Evolutionary conservation across 2,329 filamentous ascomycete genomes (phyloP).

Genomic region (Fusarium miscanthi): DNA sequence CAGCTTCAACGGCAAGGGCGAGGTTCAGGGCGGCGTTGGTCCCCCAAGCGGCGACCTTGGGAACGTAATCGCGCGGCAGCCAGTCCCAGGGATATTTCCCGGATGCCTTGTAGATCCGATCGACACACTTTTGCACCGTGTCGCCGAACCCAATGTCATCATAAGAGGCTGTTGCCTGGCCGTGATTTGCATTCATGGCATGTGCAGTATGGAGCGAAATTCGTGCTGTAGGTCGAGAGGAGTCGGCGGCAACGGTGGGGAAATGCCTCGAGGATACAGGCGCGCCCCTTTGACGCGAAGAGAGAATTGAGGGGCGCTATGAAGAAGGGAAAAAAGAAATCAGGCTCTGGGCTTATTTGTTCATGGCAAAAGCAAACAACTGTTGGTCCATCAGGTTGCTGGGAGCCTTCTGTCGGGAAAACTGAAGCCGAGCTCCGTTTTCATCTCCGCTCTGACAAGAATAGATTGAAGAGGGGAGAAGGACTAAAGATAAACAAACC

Average conservation of each 20-base stretch:
- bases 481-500: background rate
- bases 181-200: background rate
- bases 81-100: constrained; percentile 3
- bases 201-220: background rate
- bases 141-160: background rate
- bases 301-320: background rate
- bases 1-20: background rate
- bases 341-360: background rate
- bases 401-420: background rate
- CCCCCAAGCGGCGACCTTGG: background rate
- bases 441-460: background rate
- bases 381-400: background rate
- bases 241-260: background rate
- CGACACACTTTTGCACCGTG: background rate
- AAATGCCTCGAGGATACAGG: background rate
- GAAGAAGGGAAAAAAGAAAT: background rate
- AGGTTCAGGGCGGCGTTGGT: background rate
- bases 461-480: background rate
- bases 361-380: background rate
- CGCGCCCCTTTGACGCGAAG: background rate
- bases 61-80: background rate
- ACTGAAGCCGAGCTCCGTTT: background rate
- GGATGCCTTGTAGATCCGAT: background rate
- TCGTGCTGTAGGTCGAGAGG: background rate
- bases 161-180: background rate